Base-by-base conservation (phyloP, 768 basidiomycete species). In the Coprinopsis sp. region DNA sequence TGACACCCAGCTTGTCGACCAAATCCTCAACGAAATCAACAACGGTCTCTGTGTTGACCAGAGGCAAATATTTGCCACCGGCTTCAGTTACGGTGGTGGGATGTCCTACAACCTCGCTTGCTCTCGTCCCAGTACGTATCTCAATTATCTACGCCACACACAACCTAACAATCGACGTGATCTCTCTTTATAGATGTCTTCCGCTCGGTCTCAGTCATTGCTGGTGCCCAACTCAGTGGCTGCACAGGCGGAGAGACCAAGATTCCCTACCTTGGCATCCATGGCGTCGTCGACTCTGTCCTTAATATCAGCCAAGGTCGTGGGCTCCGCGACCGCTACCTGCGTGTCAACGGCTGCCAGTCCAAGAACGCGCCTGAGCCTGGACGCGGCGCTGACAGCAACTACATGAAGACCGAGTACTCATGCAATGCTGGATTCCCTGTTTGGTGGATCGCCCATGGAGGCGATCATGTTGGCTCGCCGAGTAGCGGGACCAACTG, bases 81-180 rank as follows among this genome's bases (percentile, higher is more conserved):
- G 44, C 10, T 46, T 46, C 33, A 46, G 44, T 16, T 46, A 46
- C 33, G 44, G 44, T 25, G 44, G 33, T 23, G 44, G 44, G n/a
- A 46, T 46, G 44, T 46, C 44, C 10, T 46, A 46, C 44, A 36
- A 31, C 5, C 44, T 46, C 16, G 44, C 44, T 37, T 46, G 44
- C 25, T 46, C 44, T 21, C 10, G 21, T 23, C 19, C 44, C 28
- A 11, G 44, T 46, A 37, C 7, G 33, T 24, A 19, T 18, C 23
- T 6, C 10, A n/a, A 14, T 8, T 11, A 11, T 34, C 37, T 7
- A 11, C 12, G n/a, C 14, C 10, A 12, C n/a, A 16, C 8, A 2
- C 3, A 6, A 25, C 22, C 13, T 16, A n/a, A n/a, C n/a, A n/a
- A 34, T 11, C 24, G 18, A 3, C 3, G 13, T 4, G 21, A 8